Percentiles rank a stretch among this genome's conserved stretches.
Conservation (phyloP, 257 asterid species). For the Fraxinus quadrangulata region DNA sequence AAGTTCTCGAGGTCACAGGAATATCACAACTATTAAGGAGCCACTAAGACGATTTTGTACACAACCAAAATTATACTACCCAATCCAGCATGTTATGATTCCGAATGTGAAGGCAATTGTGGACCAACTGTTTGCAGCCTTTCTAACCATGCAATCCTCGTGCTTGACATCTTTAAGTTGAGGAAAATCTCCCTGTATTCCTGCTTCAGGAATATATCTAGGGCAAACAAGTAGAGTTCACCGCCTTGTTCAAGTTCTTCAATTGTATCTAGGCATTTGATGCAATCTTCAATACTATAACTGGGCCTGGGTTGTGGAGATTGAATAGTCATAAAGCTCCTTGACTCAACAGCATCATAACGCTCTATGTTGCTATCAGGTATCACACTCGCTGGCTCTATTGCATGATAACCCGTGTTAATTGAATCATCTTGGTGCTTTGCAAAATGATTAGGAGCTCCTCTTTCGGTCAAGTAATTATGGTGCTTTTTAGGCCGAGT, state of each 20-base stretch:
- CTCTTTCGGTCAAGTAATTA: constrained; percentile 19
- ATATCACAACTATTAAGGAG: not conserved
- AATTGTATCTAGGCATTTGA: constrained; percentile 32
- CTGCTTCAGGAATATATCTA: constrained; percentile 39
- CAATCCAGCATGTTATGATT: not conserved
- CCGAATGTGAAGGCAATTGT: constrained; percentile 27
- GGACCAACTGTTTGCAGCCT: constrained; percentile 35
- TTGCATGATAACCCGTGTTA: constrained; percentile 13
- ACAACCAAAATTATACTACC: not conserved
- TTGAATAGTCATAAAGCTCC: constrained; percentile 29
- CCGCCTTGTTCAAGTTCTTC: constrained; percentile 40
- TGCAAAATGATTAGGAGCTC: not conserved
- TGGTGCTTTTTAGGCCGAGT: constrained; percentile 24
- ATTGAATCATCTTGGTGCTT: constrained; percentile 17
- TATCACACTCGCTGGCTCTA: constrained; percentile 21
- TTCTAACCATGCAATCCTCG: constrained; percentile 39
- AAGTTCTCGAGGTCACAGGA: not conserved
- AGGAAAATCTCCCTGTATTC: constrained; percentile 43
- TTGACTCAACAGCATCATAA: constrained; percentile 39
- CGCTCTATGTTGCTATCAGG: constrained; percentile 27
- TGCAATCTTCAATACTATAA: constrained; percentile 42
- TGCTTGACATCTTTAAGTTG: constrained; percentile 37
- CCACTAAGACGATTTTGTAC: not conserved
- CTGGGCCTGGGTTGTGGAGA: constrained; percentile 31
- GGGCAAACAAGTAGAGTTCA: constrained; percentile 37